Evolutionary conservation across 805 yeast species (phyloP), one percentile per base, ranked within the genome.

Genomic region (Wickerhamomyces silvicola): DNA sequence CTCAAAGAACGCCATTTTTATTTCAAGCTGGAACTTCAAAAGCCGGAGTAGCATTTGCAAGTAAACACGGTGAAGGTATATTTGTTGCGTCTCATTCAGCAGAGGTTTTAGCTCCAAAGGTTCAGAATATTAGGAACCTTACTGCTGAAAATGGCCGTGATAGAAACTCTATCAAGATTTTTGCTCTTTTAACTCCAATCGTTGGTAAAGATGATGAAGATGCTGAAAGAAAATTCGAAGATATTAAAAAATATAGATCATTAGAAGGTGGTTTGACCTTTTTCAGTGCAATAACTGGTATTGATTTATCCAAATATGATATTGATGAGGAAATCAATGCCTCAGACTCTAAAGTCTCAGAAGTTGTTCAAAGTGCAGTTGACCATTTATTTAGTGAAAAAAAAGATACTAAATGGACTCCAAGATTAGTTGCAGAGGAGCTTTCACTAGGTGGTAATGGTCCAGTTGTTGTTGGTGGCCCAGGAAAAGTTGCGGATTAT

Each of bases 281-380:
- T 26, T 66, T 66, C 40, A 56, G 68, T 23, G 71, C 70, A 4
- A 59, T 68, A 60, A 64, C 68, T 3, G 71, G 70, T 6, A 54
- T 64, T 32, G 70, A 66, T 35, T 47, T 66, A 25, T 55, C 60
- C 14, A 50, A 58, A 20, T 63, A 49, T 31, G 66, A 37, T 18
- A 11, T 34, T 7, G 43, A 39, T 30, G 41, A 33, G 23, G 34
- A 33, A 19, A 33, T 39, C 16, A 32, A 35, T 26, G 35, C 15
- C 17, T 22, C 18, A 19, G 37, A 37, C 18, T 39, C 40, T 2
- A 33, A 34, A 18, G 21, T 34, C 10, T 50, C 57, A 10, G 47
- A 52, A 32, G 61, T 61, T 7, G 55, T 55, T 10, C 50, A 52
- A 10, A 56, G 62, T 12, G 55, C 60, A 12, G 54, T 53, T 14